Conservation (phyloP, 2,329 filamentous ascomycete species). For the Colletotrichum agaves region DNA sequence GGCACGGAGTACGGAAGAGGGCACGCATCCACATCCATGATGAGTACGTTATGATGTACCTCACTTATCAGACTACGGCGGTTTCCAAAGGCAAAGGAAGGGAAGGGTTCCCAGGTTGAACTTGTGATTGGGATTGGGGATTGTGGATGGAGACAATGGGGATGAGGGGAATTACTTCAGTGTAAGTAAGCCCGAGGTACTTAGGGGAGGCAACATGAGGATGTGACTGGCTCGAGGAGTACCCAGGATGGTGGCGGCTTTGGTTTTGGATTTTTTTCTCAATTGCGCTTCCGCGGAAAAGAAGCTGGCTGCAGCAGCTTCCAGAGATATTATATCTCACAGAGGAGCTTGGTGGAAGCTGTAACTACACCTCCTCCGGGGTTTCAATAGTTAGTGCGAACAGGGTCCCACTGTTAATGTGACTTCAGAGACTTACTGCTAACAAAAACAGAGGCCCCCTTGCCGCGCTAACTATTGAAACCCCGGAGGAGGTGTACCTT, state of each 20-base stretch:
- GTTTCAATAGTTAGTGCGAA: too few relatives aligned
- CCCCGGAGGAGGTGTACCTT: too few relatives aligned
- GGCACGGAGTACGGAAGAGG: conserved; percentile 12
- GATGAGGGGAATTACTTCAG: background rate
- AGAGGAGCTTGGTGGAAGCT: too few relatives aligned
- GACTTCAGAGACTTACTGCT: too few relatives aligned
- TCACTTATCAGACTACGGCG: too few relatives aligned
- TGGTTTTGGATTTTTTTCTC: background rate
- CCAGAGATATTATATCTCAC: background rate
- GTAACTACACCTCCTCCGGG: too few relatives aligned
- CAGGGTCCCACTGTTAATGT: too few relatives aligned
- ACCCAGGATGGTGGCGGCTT: conserved; percentile 23
- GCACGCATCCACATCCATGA: background rate
- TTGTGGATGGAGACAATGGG: conserved; percentile 1
- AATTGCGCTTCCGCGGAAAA: background rate
- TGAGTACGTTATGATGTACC: background rate
- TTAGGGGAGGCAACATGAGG: conserved; percentile 11
- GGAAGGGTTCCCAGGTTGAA: background rate
- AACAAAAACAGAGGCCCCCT: too few relatives aligned
- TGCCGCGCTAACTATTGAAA: too few relatives aligned
- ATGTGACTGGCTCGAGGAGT: conserved; percentile 1
- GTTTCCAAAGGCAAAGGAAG: background rate
- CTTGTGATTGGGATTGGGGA: conserved; percentile 10
- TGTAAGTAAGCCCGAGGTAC: background rate
- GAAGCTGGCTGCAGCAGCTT: background rate